Evolutionary conservation across 257 asterid species (phyloP).

Genomic region (Cordia subcordata): DNA sequence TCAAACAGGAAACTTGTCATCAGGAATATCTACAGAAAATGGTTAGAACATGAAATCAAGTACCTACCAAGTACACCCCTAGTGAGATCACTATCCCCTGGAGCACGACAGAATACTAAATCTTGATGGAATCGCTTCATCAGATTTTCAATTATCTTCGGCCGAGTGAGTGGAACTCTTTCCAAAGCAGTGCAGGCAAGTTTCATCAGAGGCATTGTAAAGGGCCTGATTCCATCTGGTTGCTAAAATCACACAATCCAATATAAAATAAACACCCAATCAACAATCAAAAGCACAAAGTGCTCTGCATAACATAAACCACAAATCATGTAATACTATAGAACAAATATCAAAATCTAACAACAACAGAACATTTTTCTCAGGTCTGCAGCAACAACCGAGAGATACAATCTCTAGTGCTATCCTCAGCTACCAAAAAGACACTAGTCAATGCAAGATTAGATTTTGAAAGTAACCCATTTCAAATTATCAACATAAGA

Average conservation of each 20-base stretch:
- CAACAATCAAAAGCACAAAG: constrained; percentile 1
- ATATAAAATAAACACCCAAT: constrained; percentile 14
- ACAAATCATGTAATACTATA: too few relatives aligned
- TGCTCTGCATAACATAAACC: neutral
- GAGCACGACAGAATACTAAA: constrained; percentile 79
- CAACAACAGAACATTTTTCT: neutral
- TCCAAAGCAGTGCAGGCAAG: constrained; percentile 90
- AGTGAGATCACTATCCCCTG: constrained; percentile 57
- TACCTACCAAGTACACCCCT: constrained; percentile 53
- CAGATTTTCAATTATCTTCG: constrained; percentile 51
- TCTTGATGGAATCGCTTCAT: constrained; percentile 75
- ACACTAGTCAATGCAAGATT: too few relatives aligned
- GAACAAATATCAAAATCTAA: constrained; percentile 1
- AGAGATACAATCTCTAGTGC: too few relatives aligned
- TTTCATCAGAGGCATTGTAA: constrained; percentile 94
- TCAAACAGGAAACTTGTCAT: neutral
- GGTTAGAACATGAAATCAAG: neutral
- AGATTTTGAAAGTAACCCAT: too few relatives aligned
- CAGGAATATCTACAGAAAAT: neutral
- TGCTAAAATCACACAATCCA: constrained; percentile 34
- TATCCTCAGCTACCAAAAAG: too few relatives aligned
- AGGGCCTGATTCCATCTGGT: constrained; percentile 89
- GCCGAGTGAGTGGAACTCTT: constrained; percentile 81
- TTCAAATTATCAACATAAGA: too few relatives aligned
- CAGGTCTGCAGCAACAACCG: too few relatives aligned